phyloP scores from a whole-genome alignment of 2,329 filamentous ascomycete genomes.

The Talaromyces sp. region DNA sequence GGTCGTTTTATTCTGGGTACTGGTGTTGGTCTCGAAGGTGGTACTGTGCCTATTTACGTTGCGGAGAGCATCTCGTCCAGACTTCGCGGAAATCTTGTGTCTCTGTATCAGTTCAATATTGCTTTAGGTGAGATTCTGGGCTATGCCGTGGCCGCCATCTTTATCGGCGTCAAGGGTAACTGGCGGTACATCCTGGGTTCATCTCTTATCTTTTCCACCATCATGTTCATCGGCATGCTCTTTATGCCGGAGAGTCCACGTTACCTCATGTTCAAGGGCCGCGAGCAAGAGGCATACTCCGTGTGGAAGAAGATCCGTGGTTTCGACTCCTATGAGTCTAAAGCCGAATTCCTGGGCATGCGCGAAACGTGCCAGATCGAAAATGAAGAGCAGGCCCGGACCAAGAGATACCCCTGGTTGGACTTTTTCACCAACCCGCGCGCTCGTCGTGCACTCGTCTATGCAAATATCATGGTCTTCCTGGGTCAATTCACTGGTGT shows the following conservation, averaged over 20 bases:
- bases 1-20: slow-evolving; percentile 66
- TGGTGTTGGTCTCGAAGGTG: slow-evolving; percentile 70
- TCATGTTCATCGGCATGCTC: slow-evolving; percentile 62
- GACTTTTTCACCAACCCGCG: slow-evolving; percentile 70
- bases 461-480: slow-evolving; percentile 68
- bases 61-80: slow-evolving; percentile 64
- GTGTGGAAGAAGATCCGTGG: slow-evolving; percentile 70
- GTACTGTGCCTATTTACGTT: slow-evolving; percentile 72
- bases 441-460: slow-evolving; percentile 63
- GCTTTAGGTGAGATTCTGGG: slow-evolving; percentile 71
- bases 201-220: slow-evolving; percentile 66
- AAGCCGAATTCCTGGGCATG: slow-evolving; percentile 71
- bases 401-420: slow-evolving; percentile 64
- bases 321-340: slow-evolving; percentile 53
- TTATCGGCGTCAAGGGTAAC: slow-evolving; percentile 65
- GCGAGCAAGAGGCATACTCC: slow-evolving; percentile 27
- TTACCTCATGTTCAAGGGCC: slow-evolving; percentile 28
- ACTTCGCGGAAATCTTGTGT: slow-evolving; percentile 69
- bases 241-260: slow-evolving; percentile 30
- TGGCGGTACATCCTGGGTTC: slow-evolving; percentile 74
- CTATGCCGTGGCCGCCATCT: slow-evolving; percentile 70
- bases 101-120: slow-evolving; percentile 73
- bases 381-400: slow-evolving; percentile 50
- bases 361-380: slow-evolving; percentile 60
- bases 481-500: slow-evolving; percentile 69